phyloP scores from a whole-genome alignment of 1,139 yeast genomes.

The Nematodospora anomalae region DNA sequence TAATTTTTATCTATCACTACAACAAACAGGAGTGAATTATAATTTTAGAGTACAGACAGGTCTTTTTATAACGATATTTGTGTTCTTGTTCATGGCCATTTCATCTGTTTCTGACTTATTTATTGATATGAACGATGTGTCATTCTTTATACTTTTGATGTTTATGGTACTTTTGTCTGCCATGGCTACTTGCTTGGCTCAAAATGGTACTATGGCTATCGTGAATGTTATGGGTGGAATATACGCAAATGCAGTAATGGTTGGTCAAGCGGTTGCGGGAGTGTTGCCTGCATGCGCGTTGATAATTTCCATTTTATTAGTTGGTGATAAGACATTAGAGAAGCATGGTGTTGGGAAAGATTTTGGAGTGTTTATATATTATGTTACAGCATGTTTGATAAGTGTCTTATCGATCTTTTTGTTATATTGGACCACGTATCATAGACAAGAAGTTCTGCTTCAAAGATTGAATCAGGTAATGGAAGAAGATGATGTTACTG shows the following conservation, averaged over 20 bases:
- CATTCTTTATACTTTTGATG: conserved; percentile 53
- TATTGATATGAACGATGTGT: conserved; percentile 37
- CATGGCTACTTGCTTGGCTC: conserved; percentile 70
- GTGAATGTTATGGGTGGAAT: conserved; percentile 77
- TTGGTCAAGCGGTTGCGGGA: conserved; percentile 94
- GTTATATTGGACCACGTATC: conserved; percentile 32
- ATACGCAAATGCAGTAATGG: conserved; percentile 86
- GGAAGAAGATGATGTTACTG: conserved; percentile 10
- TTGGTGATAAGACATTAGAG: conserved; percentile 31
- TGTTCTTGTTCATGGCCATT: conserved; percentile 54
- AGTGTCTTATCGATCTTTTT: conserved; percentile 49
- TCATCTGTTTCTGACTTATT: conserved; percentile 48
- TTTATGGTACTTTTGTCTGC: conserved; percentile 58
- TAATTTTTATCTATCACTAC: conserved; percentile 66
- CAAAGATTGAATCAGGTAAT: conserved; percentile 18
- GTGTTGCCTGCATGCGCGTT: conserved; percentile 82
- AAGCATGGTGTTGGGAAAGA: conserved; percentile 36
- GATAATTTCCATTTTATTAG: conserved; percentile 55
- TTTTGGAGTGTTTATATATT: conserved; percentile 60
- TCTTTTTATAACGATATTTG: conserved; percentile 52
- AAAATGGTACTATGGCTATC: conserved; percentile 87
- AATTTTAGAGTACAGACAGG: conserved; percentile 59
- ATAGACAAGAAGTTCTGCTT: conserved; percentile 24
- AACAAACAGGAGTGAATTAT: conserved; percentile 67
- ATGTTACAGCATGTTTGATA: conserved; percentile 67